Conservation (phyloP, 768 basidiomycete genomes). For the Suillus clintonianus region DNA sequence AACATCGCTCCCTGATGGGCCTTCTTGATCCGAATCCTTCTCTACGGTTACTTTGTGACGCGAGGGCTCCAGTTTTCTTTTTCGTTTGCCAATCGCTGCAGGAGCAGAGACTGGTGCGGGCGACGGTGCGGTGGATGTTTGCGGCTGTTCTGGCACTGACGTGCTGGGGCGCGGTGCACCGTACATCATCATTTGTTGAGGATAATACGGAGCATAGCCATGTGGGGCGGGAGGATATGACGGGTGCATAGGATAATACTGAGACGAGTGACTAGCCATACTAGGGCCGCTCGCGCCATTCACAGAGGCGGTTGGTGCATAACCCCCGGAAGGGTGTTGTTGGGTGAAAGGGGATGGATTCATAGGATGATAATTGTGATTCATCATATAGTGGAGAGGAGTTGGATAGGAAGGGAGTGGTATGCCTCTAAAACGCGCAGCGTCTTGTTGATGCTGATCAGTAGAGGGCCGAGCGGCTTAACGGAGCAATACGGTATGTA, state of each 20-base stretch:
- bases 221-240: conserved; percentile 46
- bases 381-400: conserved; percentile 63
- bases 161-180: conserved; percentile 41
- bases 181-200: conserved; percentile 71
- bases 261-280: conserved; percentile 40
- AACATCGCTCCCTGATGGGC: conserved; percentile 49
- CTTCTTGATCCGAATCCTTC: conserved; percentile 64
- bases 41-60: conserved; percentile 42
- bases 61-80: conserved; percentile 51
- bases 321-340: conserved; percentile 37
- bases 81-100: conserved; percentile 52
- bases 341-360: conserved; percentile 55
- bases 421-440: conserved; percentile 36
- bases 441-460: conserved; percentile 21
- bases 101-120: conserved; percentile 36
- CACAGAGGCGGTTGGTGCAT: conserved; percentile 31
- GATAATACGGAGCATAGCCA: conserved; percentile 54
- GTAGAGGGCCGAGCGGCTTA: conserved; percentile 17
- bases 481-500: conserved; percentile 16
- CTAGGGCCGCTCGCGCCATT: conserved; percentile 43
- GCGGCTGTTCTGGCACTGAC: conserved; percentile 35
- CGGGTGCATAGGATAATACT: conserved; percentile 62
- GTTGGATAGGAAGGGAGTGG: conserved; percentile 58
- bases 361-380: conserved; percentile 60
- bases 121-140: conserved; percentile 33